Evolutionary conservation across 495 filamentous ascomycete species (phyloP), one percentile per base, ranked within the genome.

Genomic region (Aspergillus steynii): DNA sequence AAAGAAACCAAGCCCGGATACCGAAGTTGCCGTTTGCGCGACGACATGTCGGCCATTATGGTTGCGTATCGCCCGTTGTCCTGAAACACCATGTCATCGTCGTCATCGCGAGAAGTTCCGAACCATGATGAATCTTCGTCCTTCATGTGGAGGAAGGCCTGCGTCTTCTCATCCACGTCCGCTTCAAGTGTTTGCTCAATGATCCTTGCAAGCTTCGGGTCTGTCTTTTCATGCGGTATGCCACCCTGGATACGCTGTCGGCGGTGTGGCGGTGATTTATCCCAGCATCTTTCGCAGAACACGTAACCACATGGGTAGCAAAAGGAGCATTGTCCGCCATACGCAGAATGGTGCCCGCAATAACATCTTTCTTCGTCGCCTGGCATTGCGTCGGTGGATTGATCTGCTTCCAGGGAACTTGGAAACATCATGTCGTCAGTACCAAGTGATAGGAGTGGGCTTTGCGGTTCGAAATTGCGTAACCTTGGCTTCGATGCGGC

Each of bases 71-170:
- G 64, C 4, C 66, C 72, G 59, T 52, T 79, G 50, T 79, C 75
- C 29, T 73, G 70, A 32, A 81, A 75, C 37, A 71, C 61, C 26
- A 75, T 68, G 25, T 66, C 45, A 27, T 20, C 20, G 20, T 65
- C 57, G 6, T 64, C 66, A 65, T 74, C 72, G 47, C 69, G 68
- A 52, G 67, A 62, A 31, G 80, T 70, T 0, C 80, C 77, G 54
- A 84, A 83, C 80, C 81, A 84, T 1, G 73, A 79, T 0, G 80
- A 80, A 50, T 80, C 73, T 60, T 73, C 69, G 57, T 84, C 80
- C 10, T 60, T 46, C 7, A 46, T 56, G 34, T 73, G 71, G 3
- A 71, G 26, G 4, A 14, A 27, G 1, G 45, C 29, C 32, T 63
- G 67, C 20, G 62, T 50, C 28, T 57, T 49, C 2, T 54, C 32